Evolutionary conservation across 805 yeast species (phyloP).

Genomic region (Saccharomycopsis schoenii): DNA sequence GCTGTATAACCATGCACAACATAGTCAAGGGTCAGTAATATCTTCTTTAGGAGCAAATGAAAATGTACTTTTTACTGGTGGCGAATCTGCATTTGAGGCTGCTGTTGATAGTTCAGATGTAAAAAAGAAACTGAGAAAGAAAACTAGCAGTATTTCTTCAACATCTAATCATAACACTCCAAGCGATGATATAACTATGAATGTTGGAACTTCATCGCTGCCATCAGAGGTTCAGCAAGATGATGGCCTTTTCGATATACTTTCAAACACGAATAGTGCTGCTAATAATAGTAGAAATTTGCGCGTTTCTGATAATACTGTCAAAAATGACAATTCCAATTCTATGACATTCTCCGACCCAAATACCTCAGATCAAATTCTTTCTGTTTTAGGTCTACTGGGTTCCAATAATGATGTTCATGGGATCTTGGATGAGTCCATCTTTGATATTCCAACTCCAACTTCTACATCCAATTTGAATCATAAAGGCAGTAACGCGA

Average conservation of each 20-base stretch:
- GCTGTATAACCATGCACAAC: neutral
- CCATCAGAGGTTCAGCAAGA: constrained; percentile 5
- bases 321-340: neutral
- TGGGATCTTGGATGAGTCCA: neutral
- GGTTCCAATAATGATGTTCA: neutral
- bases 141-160: neutral
- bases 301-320: neutral
- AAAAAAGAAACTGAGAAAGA: neutral
- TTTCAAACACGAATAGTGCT: neutral
- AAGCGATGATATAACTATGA: neutral
- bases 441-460: neutral
- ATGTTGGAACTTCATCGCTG: neutral
- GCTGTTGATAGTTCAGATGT: neutral
- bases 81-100: neutral
- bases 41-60: neutral
- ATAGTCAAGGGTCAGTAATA: neutral
- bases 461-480: neutral
- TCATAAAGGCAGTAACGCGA: neutral
- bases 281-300: neutral
- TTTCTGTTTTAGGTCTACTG: neutral
- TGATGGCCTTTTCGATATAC: constrained; percentile 14
- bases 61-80: neutral
- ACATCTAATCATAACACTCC: neutral
- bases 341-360: neutral
- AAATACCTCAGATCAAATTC: neutral